Evolutionary conservation across 345 rosid genomes (phyloP).

Genomic region (Ceriops tagal): DNA sequence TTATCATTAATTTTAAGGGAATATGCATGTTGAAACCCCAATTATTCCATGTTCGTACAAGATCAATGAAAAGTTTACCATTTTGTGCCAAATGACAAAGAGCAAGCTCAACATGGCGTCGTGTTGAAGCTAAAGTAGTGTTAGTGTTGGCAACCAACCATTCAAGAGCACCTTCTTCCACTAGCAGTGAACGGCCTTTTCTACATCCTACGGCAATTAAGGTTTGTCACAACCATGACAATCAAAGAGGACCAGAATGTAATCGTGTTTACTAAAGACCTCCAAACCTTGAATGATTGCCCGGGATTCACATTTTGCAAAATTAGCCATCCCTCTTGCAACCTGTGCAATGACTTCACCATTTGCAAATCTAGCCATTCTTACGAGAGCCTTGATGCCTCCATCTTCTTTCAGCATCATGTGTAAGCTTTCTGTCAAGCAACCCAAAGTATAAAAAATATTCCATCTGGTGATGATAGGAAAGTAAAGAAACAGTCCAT

Average conservation of each 20-base stretch:
- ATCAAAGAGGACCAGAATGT: not conserved
- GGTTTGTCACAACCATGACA: conserved; percentile 6
- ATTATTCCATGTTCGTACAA: not conserved
- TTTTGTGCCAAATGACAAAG: conserved; percentile 96
- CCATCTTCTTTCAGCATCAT: conserved; percentile 72
- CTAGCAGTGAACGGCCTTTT: conserved; percentile 71
- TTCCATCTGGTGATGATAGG: too few species aligned
- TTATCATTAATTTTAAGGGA: too few species aligned
- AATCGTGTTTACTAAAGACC: conserved; percentile 2
- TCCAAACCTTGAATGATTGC: conserved; percentile 64
- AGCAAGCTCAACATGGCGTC: conserved; percentile 82
- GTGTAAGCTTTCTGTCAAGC: conserved; percentile 60
- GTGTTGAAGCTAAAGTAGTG: conserved; percentile 53
- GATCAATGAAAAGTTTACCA: conserved; percentile 35
- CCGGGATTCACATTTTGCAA: conserved; percentile 93
- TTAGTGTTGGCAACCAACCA: conserved; percentile 66
- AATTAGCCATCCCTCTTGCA: conserved; percentile 94
- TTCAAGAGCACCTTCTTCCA: conserved; percentile 73
- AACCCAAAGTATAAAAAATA: not conserved
- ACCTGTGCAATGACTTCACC: conserved; percentile 81
- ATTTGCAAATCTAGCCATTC: conserved; percentile 54
- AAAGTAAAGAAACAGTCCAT: too few species aligned
- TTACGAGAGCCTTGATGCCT: conserved; percentile 73
- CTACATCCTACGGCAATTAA: conserved; percentile 53
- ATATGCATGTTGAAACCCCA: not conserved